These are phyloP conservation scores for Nicotiana attenuata DNA, from an alignment of 257 asterid genomes.

Conservation along the genomic window DNA sequence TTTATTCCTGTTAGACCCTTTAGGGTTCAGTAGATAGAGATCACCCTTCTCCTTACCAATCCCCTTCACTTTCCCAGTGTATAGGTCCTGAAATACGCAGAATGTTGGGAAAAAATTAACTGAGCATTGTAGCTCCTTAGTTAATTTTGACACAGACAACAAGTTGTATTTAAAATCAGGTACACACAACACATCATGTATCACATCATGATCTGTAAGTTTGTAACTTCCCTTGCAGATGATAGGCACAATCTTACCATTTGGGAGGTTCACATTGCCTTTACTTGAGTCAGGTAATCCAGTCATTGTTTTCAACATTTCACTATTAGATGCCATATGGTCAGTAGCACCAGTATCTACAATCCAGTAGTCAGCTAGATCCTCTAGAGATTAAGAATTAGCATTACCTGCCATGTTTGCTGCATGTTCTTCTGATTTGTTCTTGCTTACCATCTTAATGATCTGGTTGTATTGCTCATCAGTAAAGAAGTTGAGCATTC, in stretches of 20 bases:
- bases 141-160: background rate
- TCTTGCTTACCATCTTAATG: background rate
- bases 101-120: background rate
- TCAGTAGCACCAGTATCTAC: too few species aligned
- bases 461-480: too few species aligned
- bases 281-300: background rate
- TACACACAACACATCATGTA: too few species aligned
- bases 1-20: too few species aligned
- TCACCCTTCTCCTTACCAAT: background rate
- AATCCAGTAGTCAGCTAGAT: too few species aligned
- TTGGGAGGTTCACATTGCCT: background rate
- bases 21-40: too few species aligned
- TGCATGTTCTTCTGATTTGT: background rate
- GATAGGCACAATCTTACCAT: background rate
- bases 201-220: too few species aligned
- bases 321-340: too few species aligned
- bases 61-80: background rate
- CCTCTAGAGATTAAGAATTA: too few species aligned
- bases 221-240: too few species aligned
- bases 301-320: too few species aligned
- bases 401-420: background rate
- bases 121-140: background rate
- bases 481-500: background rate
- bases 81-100: background rate
- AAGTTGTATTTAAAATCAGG: too few species aligned